Conservation (phyloP, 306 rosid species). For the Cajanus cajan region DNA sequence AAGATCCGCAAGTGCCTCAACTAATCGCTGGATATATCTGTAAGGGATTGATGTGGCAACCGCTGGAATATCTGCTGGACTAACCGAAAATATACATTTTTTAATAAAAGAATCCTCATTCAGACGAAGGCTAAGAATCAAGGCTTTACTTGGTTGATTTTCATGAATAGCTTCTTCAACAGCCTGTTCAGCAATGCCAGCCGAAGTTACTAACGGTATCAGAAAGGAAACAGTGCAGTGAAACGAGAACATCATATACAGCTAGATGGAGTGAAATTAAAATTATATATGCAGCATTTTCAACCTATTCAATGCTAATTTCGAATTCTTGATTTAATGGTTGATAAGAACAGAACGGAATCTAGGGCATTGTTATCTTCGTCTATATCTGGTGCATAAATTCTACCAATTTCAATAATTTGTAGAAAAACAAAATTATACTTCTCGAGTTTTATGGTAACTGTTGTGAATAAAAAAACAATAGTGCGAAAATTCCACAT, state of each 20-base stretch:
- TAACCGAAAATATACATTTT: conserved; percentile 76
- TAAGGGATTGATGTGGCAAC: conserved; percentile 63
- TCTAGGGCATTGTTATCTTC: neutral
- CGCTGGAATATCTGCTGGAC: conserved; percentile 61
- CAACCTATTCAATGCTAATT: neutral
- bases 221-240: conserved; percentile 8
- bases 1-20: conserved; percentile 81
- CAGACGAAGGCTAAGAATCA: conserved; percentile 81
- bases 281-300: neutral
- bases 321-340: neutral
- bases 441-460: neutral
- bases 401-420: neutral
- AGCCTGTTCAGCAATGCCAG: conserved; percentile 57
- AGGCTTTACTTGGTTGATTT: conserved; percentile 68
- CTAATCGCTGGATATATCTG: conserved; percentile 74
- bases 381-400: neutral
- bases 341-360: neutral
- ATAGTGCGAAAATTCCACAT: neutral
- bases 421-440: neutral
- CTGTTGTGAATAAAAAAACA: neutral
- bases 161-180: conserved; percentile 72
- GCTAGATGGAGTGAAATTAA: neutral
- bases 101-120: conserved; percentile 70
- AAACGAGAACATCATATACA: neutral
- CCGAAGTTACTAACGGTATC: neutral